Percentiles rank a stretch among this genome's conserved stretches.
These are phyloP conservation scores for Daldinia concentrica DNA, from an alignment of 495 filamentous ascomycete species.

Conservation along the genomic window DNA sequence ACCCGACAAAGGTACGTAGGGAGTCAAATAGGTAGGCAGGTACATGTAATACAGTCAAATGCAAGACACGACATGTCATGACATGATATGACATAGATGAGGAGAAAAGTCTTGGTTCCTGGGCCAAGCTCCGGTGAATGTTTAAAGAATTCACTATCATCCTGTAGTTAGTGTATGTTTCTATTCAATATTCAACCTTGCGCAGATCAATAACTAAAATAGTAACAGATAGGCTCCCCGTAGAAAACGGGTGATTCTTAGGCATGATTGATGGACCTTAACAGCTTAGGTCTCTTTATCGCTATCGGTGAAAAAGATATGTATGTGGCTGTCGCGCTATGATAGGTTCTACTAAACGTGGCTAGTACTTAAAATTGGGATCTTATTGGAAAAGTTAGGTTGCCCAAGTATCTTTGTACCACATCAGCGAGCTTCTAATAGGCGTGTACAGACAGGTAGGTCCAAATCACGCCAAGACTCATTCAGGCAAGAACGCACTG, in stretches of 20 bases:
- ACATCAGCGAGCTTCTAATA: constrained; percentile 1
- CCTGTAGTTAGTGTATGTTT: neutral
- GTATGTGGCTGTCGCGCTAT: constrained; percentile 19
- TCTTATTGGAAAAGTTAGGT: neutral
- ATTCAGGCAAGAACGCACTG: constrained; percentile 40
- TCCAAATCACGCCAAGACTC: constrained; percentile 31
- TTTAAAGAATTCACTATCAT: neutral
- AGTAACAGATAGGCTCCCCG: neutral
- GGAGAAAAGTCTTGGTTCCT: neutral
- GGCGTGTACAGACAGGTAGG: neutral
- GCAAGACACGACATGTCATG: constrained; percentile 15
- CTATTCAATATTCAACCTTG: neutral
- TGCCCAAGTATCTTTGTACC: neutral
- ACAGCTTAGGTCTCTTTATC: neutral
- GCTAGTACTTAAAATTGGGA: constrained; percentile 12
- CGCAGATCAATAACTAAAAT: neutral
- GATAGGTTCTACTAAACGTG: constrained; percentile 8
- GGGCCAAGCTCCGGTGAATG: neutral
- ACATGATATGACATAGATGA: constrained; percentile 3
- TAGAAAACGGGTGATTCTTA: neutral
- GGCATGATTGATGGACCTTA: neutral
- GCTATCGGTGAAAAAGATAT: neutral
- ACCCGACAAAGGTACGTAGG: neutral
- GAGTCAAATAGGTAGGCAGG: neutral
- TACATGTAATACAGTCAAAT: constrained; percentile 5